Percentiles rank a stretch among this genome's conserved stretches.
phyloP scores from a whole-genome alignment of 2,329 filamentous ascomycete species.

The Zymoseptoria ardabiliae region DNA sequence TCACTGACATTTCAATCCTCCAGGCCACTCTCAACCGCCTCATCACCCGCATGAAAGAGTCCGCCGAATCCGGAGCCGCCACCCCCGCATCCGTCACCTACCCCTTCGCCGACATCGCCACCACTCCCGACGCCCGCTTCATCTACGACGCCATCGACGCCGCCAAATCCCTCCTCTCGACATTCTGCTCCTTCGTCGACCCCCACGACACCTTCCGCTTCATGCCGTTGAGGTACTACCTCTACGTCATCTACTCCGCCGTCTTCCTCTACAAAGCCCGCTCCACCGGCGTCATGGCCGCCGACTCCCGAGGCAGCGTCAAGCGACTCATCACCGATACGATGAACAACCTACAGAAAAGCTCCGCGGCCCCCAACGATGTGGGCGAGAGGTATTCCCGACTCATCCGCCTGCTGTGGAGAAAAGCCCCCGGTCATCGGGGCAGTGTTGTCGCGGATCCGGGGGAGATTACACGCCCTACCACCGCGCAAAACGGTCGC shows the following conservation, averaged over 20 bases:
- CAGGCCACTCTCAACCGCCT: constrained; percentile 28
- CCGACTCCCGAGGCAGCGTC: constrained; percentile 48
- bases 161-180: constrained; percentile 54
- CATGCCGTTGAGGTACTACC: constrained; percentile 57
- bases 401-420: constrained; percentile 55
- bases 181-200: constrained; percentile 53
- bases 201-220: constrained; percentile 53
- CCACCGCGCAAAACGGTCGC: constrained; percentile 9
- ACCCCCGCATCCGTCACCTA: constrained; percentile 11
- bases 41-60: constrained; percentile 20
- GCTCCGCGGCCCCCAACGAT: constrained; percentile 51
- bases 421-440: constrained; percentile 29
- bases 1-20: constrained; percentile 7
- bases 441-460: constrained; percentile 18
- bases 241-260: constrained; percentile 57
- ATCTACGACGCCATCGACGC: constrained; percentile 61
- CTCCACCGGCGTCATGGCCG: constrained; percentile 52
- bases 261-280: constrained; percentile 60
- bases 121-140: constrained; percentile 56
- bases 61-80: constrained; percentile 18
- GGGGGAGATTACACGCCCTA: constrained; percentile 14
- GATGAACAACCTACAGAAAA: constrained; percentile 52
- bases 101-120: constrained; percentile 39
- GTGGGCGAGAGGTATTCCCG: constrained; percentile 56
- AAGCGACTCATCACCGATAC: constrained; percentile 52